A percentile compares a stretch with the other conserved stretches of the same genome.
Evolutionary conservation across 768 basidiomycete species (phyloP).

Genomic region (Hygrophoropsis aurantiaca): DNA sequence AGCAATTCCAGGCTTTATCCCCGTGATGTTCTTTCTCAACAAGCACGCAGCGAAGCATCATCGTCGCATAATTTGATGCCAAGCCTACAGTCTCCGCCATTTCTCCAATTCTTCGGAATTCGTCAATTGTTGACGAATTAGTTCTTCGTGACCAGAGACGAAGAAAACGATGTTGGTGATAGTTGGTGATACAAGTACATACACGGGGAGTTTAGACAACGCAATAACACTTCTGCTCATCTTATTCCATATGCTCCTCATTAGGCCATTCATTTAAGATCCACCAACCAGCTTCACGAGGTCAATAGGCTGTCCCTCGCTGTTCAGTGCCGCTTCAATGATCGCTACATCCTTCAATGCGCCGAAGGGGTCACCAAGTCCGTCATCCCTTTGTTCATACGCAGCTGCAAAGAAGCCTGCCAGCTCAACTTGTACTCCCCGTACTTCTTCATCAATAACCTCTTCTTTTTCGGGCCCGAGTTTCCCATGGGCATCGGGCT

Average conservation of each 20-base stretch:
- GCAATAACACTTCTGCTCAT: background rate
- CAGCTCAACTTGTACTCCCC: conserved; percentile 60
- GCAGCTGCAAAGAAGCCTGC: conserved; percentile 58
- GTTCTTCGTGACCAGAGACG: too few species aligned
- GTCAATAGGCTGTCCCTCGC: conserved; percentile 60
- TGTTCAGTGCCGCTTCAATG: conserved; percentile 75
- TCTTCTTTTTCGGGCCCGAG: conserved; percentile 38
- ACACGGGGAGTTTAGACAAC: too few species aligned
- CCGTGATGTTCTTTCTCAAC: too few species aligned
- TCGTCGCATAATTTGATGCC: too few species aligned
- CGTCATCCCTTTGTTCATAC: conserved; percentile 47
- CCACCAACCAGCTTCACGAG: conserved; percentile 37
- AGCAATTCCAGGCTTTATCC: too few species aligned
- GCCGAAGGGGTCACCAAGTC: conserved; percentile 56
- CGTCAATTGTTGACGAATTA: too few species aligned
- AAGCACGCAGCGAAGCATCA: too few species aligned
- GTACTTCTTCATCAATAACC: conserved; percentile 42
- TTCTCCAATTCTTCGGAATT: too few species aligned
- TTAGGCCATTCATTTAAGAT: background rate
- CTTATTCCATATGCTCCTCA: background rate
- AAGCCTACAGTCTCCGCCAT: too few species aligned
- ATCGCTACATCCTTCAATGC: conserved; percentile 76
- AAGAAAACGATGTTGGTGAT: too few species aligned
- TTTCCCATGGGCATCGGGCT: conserved; percentile 18
- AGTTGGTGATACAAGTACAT: too few species aligned